Conservation (phyloP, 495 filamentous ascomycete genomes). For the Aspergillus egyptiacus region DNA sequence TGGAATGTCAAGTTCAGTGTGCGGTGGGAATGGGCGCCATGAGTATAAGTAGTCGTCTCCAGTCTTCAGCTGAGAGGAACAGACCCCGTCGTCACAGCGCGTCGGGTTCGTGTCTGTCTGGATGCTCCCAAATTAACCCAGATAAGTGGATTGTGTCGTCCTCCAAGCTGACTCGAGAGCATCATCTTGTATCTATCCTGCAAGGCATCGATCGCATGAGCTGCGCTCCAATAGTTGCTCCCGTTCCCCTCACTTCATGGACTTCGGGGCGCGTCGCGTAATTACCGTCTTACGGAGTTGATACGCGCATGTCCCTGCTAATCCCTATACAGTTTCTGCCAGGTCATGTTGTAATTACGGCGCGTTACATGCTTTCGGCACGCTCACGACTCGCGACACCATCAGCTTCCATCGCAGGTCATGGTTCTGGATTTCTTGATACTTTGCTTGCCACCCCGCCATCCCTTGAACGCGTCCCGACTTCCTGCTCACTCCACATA, state of each 20-base stretch:
- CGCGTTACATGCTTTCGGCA: slow-evolving; percentile 1
- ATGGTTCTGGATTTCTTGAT: not conserved
- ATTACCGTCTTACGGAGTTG: not conserved
- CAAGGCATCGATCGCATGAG: slow-evolving; percentile 12
- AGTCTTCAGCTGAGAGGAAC: not conserved
- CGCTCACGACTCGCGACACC: slow-evolving; percentile 1
- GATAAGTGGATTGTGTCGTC: not conserved
- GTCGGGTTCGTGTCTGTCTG: slow-evolving; percentile 17
- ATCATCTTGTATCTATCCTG: slow-evolving; percentile 6
- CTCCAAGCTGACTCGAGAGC: slow-evolving; percentile 1
- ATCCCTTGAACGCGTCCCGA: slow-evolving; percentile 14
- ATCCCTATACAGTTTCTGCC: not conserved
- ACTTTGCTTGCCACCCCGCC: not conserved
- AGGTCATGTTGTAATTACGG: not conserved
- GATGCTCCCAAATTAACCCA: not conserved
- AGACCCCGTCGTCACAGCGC: slow-evolving; percentile 6
- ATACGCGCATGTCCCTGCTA: not conserved
- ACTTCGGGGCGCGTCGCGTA: not conserved
- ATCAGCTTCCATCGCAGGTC: not conserved
- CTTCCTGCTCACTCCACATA: too few relatives aligned
- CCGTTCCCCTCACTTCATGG: slow-evolving; percentile 14
- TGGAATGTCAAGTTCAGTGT: slow-evolving; percentile 1
- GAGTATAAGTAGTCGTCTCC: slow-evolving; percentile 10
- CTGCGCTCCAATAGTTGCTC: slow-evolving; percentile 9
- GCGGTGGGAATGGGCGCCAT: slow-evolving; percentile 6